Percentiles rank a stretch among this genome's conserved stretches.
Conservation (phyloP, 306 rosid species). For the Vigna radiata region DNA sequence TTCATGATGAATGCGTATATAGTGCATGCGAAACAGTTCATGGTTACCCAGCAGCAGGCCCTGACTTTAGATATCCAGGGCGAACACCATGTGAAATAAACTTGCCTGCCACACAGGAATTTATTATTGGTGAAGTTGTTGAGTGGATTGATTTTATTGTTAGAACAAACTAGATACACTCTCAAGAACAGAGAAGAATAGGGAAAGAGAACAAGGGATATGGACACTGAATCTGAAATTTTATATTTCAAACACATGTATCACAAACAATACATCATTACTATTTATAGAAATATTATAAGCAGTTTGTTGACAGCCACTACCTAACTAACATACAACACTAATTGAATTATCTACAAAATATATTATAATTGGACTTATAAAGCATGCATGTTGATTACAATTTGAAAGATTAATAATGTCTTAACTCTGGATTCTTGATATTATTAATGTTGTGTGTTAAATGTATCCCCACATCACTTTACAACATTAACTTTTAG, state of each 20-base stretch:
- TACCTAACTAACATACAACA: no score
- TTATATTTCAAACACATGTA: no score
- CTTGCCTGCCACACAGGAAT: neutral
- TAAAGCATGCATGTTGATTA: neutral
- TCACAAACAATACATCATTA: no score
- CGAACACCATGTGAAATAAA: neutral
- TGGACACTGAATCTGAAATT: no score
- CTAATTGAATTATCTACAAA: no score
- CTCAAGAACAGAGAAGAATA: no score
- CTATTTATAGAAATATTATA: no score
- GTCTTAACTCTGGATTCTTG: neutral
- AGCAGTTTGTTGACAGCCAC: no score
- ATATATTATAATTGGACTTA: no score
- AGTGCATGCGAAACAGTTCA: neutral
- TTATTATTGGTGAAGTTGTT: slow-evolving; percentile 21
- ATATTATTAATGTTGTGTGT: slow-evolving; percentile 12
- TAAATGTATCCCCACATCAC: slow-evolving; percentile 5
- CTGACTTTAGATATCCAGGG: neutral
- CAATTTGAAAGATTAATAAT: neutral
- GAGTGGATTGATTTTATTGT: slow-evolving; percentile 12
- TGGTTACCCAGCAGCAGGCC: slow-evolving; percentile 8
- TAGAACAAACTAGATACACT: no score
- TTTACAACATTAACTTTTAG: neutral
- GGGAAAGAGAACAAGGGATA: no score
- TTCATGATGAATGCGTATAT: neutral